Base-by-base conservation (phyloP, 139 green algal species). In the Raphidocelis subcapitata region DNA sequence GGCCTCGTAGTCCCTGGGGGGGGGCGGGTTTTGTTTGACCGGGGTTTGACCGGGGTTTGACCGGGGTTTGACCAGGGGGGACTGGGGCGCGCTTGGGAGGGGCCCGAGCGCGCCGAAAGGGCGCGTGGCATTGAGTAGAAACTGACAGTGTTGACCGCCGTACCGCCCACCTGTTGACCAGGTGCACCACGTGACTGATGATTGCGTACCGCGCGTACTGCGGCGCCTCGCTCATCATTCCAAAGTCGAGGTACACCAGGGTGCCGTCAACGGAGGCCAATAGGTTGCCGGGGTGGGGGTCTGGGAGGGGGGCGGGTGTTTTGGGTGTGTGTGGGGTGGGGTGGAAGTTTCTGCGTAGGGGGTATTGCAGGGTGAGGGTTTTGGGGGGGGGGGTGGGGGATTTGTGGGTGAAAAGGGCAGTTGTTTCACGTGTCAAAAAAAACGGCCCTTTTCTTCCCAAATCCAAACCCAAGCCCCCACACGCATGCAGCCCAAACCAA, bases 181-280 rank as follows among this genome's bases (percentile, higher is more conserved):
- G 84, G 82, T 99, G 95, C 49, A 98, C 93, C 31, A 99, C 91
- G 74, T 98, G 95, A 0, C 84, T 84, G 57, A 99, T 98, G 87
- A 99, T 95, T 62, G 93, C 92, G 66, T 94, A 94, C 32, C 91
- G 69, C 5, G 91, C 88, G 29, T 81, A 81, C 69, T 90, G 52
- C 18, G 92, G 95, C 51, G 92, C 89, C 59, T 95, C 86, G 68
- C 79, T 92, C 93, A 99, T 98, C 94, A 98, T 98, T 24, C 96
- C 94, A 79, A 77, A 80, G 67, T 84, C 78, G 26, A 97, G 66
- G 79, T 97, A 98, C 60, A 93, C 92, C 55, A 99, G 82, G 76
- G 94, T 85, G 14, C 95, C 95, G 21, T 78, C 72, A 8, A 51
- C 69, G 0, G 90, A 96, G 21, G 94, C 95, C 69, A 99, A 82